Base-by-base conservation (phyloP, 2,329 filamentous ascomycete species). In the Phialophora macrospora region DNA sequence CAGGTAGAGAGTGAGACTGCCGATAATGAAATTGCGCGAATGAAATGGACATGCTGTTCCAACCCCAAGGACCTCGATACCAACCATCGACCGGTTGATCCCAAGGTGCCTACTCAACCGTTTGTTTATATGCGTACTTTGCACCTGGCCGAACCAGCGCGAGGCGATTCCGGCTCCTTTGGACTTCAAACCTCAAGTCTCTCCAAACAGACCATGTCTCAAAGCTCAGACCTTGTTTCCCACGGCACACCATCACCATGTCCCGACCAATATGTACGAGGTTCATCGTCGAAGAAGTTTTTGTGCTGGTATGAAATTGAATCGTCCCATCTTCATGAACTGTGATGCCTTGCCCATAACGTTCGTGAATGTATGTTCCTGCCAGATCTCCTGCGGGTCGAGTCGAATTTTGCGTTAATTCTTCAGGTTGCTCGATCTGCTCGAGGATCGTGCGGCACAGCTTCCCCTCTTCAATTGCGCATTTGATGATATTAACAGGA, bases 171-270 rank as follows among this genome's bases (percentile, higher is more conserved):
- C 20, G 1, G 9, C 44, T 48, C 44, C 17, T 48, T 48, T 48
- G 44, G 44, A 48, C 44, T 48, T 48, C 17, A 22, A 48, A 48
- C 44, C 20, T 48, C 44, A 48, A 22, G 44, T 48, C 44, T 20
- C 44, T 48, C 44, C 44, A 48, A 48, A 22, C 44, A 5, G 44
- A 48, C 44, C 44, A 48, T 22, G 14, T 20, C 44, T 48, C 44
- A 22, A 48, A 48, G 44, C 14, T 48, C 1, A 48, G 17, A 48
- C 44, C 44, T 11, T 20, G 44, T n/a, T 48, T 22, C 44, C 44
- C 44, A 48, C 14, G 44, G 9, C 44, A 12, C 44, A 48, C 17
- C 44, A 48, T 48, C 44, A 48, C 17, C 44, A 20, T 48, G 3
- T 48, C 14, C 14, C 14, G 44, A 48, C 44, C 44, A 20, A 48